phyloP scores from a whole-genome alignment of 345 rosid genomes.

The Salix brachista region DNA sequence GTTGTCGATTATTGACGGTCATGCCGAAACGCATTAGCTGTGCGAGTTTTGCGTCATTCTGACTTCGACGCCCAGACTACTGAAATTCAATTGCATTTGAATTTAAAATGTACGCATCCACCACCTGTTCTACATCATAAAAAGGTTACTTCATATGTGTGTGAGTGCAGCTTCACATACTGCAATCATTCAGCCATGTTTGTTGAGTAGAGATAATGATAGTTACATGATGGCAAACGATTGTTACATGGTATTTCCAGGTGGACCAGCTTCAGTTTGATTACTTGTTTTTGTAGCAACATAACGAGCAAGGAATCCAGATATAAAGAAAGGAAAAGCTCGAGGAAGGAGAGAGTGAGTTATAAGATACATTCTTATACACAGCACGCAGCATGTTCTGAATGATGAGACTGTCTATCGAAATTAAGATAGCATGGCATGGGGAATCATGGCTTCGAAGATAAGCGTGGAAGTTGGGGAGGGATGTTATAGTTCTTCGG shows the following conservation, averaged over 20 bases:
- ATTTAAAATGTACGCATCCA: too few relatives aligned
- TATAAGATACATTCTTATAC: not conserved
- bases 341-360: not conserved
- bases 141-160: not conserved
- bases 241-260: not conserved
- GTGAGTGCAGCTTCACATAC: not conserved
- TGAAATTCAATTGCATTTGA: too few relatives aligned
- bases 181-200: not conserved
- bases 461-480: slow-evolving; percentile 21
- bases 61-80: too few relatives aligned
- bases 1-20: too few relatives aligned
- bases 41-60: too few relatives aligned
- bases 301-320: not conserved
- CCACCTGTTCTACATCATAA: too few relatives aligned
- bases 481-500: not conserved
- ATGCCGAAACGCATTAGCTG: too few relatives aligned
- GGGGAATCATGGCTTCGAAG: slow-evolving; percentile 34
- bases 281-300: not conserved
- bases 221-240: not conserved
- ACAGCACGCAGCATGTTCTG: not conserved
- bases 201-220: not conserved
- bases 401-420: not conserved
- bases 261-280: not conserved
- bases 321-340: not conserved
- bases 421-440: not conserved